phyloP scores from a whole-genome alignment of 78 protist genomes.

The Anaeramoeba flamelloides region DNA sequence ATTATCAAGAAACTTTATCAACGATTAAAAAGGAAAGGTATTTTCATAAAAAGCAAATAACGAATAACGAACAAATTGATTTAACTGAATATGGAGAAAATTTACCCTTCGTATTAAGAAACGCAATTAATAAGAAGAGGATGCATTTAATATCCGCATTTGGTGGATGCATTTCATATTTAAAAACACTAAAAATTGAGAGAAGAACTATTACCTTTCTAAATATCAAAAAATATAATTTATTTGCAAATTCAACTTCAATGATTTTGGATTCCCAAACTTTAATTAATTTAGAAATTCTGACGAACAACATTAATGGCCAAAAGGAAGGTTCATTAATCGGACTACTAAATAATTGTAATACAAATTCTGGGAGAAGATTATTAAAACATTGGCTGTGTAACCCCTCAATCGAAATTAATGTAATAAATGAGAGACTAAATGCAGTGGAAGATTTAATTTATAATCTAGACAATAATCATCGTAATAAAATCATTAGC shows the following conservation, averaged over 20 bases:
- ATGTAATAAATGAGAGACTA: not conserved
- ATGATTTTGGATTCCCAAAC: not conserved
- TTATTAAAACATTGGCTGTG: not conserved
- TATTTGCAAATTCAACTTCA: not conserved
- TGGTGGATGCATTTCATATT: not conserved
- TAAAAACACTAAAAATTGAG: not conserved
- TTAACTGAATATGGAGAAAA: no score
- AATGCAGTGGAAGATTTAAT: not conserved
- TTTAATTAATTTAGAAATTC: not conserved
- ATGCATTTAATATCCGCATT: not conserved
- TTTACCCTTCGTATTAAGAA: no score
- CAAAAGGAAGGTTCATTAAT: not conserved
- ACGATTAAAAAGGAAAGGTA: no score
- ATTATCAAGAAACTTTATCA: no score
- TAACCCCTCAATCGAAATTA: not conserved
- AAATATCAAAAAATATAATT: not conserved
- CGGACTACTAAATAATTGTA: not conserved
- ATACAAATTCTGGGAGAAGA: not conserved
- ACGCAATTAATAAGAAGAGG: not conserved
- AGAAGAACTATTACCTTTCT: not conserved
- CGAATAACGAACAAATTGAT: no score
- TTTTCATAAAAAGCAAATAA: no score
- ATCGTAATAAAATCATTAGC: not conserved
- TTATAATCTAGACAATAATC: not conserved
- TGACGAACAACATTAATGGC: not conserved